A percentile compares a stretch with the other conserved stretches of the same genome.
These are phyloP conservation scores for Penicillium atrosanguineum DNA, from an alignment of 495 filamentous ascomycete genomes.

Conservation along the genomic window DNA sequence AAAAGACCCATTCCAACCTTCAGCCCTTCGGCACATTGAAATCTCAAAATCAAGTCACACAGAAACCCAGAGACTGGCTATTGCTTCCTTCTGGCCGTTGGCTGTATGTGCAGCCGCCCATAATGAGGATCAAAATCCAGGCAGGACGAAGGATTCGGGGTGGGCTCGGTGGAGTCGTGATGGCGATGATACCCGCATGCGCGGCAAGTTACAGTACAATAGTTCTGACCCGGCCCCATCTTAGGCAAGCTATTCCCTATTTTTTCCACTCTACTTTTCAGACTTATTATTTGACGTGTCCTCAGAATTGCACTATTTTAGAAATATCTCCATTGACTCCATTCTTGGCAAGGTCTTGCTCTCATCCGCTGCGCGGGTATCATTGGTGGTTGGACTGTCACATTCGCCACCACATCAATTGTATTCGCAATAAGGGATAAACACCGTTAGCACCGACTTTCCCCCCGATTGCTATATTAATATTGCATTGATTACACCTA, in stretches of 20 bases:
- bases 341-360: background rate
- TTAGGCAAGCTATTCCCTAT: conserved; percentile 1
- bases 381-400: background rate
- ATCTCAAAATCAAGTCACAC: conserved; percentile 1
- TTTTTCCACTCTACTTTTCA: background rate
- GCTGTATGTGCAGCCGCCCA: background rate
- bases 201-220: conserved; percentile 23
- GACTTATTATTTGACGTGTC: background rate
- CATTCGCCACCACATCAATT: background rate
- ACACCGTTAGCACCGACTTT: background rate
- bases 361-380: background rate
- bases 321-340: background rate
- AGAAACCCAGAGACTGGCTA: background rate
- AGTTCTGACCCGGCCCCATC: conserved; percentile 9
- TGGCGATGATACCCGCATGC: conserved; percentile 3
- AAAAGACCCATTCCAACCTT: background rate
- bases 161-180: conserved; percentile 6
- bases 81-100: background rate
- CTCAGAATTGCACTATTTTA: background rate
- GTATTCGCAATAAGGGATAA: background rate
- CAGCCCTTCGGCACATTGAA: background rate
- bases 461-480: no score
- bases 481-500: no score
- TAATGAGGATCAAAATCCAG: background rate
- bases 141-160: background rate